Conservation (phyloP, 176 grass and related monocot genomes). For the Echinochloa phyllopogon region DNA sequence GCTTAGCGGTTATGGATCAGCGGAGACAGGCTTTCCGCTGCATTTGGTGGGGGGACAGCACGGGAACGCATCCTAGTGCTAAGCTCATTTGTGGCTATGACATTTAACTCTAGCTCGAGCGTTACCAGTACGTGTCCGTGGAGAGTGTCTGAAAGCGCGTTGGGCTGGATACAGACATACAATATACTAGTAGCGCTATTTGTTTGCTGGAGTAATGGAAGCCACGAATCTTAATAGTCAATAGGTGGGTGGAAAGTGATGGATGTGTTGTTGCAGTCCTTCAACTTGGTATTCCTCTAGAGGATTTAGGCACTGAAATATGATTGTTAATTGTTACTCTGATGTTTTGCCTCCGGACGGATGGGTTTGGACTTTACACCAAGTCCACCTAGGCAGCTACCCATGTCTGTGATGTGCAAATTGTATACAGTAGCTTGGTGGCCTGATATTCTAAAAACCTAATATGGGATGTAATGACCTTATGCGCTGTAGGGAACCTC, state of each 20-base stretch:
- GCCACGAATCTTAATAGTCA: background rate
- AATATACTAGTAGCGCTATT: background rate
- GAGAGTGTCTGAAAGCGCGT: conserved; percentile 3
- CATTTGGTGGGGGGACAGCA: background rate
- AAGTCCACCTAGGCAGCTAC: background rate
- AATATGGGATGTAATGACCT: background rate
- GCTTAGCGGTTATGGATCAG: background rate
- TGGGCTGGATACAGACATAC: conserved; percentile 10
- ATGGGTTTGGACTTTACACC: background rate
- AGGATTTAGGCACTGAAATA: background rate
- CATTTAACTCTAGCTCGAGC: conserved; percentile 6
- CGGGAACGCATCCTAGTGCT: background rate
- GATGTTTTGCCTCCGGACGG: background rate
- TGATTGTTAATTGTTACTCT: background rate
- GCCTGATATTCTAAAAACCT: background rate
- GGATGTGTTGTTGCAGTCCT: background rate
- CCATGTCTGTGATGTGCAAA: background rate
- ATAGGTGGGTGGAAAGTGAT: background rate
- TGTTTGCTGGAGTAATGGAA: background rate
- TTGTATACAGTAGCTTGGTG: background rate
- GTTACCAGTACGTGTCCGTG: background rate
- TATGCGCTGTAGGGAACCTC: background rate
- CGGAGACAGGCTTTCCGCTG: background rate
- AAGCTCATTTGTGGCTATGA: background rate
- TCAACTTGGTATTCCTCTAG: background rate